Evolutionary conservation across 768 basidiomycete genomes (phyloP).

Genomic region (Heimioporus sp.): DNA sequence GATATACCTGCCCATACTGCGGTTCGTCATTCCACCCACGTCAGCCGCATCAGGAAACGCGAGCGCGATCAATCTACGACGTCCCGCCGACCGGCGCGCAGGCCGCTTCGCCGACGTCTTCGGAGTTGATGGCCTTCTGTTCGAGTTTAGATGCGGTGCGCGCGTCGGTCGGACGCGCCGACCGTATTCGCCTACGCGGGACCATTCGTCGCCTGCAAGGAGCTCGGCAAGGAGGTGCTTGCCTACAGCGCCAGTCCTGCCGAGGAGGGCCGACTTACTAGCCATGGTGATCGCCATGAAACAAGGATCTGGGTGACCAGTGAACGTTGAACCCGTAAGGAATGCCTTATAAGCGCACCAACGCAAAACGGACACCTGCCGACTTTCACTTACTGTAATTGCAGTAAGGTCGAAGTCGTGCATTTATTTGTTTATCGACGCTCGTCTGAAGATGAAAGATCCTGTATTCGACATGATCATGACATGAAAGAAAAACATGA

Average conservation of each 20-base stretch:
- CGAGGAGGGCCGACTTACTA: slow-evolving; percentile 58
- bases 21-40: no score
- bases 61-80: slow-evolving; percentile 82
- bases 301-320: no score
- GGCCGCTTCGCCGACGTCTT: slow-evolving; percentile 51
- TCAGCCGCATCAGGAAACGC: slow-evolving; percentile 12
- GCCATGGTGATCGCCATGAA: no score
- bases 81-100: slow-evolving; percentile 64
- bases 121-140: slow-evolving; percentile 68
- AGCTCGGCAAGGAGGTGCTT: slow-evolving; percentile 59
- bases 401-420: no score
- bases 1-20: slow-evolving; percentile 54
- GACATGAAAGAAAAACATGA: no score
- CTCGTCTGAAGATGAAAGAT: no score
- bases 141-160: slow-evolving; percentile 51
- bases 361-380: no score
- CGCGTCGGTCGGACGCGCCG: slow-evolving; percentile 47
- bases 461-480: no score
- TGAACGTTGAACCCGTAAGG: no score
- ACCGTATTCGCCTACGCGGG: slow-evolving; percentile 68
- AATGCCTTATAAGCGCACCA: no score
- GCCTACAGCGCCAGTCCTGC: slow-evolving; percentile 73
- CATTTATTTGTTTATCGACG: no score
- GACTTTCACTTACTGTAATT: no score
- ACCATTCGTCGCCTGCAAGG: slow-evolving; percentile 52